Conservation (phyloP, 2,329 filamentous ascomycete genomes). For the Juglanconis oblonga region DNA sequence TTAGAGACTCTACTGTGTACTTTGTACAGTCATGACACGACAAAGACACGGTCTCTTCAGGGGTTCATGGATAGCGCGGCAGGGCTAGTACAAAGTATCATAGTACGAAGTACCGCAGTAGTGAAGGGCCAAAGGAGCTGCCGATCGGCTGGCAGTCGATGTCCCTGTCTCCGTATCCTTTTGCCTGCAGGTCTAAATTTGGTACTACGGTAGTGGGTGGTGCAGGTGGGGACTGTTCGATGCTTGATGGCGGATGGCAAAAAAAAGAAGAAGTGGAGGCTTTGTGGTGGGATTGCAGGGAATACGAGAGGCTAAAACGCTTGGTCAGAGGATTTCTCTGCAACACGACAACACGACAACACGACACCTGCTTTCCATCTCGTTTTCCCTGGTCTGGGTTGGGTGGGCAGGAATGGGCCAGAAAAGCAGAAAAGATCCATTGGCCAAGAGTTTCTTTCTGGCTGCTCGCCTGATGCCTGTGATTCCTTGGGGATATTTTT, state of each 20-base stretch:
- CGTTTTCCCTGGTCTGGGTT: background rate
- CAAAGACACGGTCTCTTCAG: background rate
- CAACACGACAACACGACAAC: constrained; percentile 17
- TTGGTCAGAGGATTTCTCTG: background rate
- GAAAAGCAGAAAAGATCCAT: background rate
- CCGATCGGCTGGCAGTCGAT: background rate
- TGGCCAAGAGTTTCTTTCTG: background rate
- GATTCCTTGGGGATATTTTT: background rate
- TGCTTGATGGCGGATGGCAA: constrained; percentile 13
- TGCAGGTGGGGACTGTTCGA: background rate
- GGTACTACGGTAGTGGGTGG: background rate
- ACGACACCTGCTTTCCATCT: background rate
- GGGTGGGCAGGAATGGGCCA: background rate
- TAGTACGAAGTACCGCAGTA: background rate
- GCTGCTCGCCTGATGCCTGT: background rate
- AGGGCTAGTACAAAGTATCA: background rate
- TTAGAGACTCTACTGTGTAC: background rate
- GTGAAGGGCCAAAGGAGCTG: background rate
- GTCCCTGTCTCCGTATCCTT: background rate
- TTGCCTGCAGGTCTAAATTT: background rate
- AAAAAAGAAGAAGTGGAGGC: background rate
- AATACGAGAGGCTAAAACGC: constrained; percentile 17
- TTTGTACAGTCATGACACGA: no score
- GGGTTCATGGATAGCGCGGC: constrained; percentile 1
- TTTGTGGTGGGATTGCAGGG: constrained; percentile 8